phyloP scores from a whole-genome alignment of 1,284 basidiomycete species.

The Cutaneotrichosporon cutaneum region DNA sequence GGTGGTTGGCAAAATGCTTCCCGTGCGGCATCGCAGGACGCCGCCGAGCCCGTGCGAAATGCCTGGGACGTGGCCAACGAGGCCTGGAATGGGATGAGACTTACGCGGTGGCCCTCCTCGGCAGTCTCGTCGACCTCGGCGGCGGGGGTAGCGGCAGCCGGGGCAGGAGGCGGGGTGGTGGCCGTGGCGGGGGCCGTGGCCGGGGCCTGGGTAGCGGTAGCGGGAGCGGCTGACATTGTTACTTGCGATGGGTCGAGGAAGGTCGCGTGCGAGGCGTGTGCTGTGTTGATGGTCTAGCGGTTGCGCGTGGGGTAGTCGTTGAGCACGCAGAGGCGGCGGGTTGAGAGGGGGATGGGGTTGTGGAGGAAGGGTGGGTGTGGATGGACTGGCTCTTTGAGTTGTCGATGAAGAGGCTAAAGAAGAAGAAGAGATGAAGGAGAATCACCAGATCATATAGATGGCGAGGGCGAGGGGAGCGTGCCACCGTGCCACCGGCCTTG shows the following conservation, averaged over 20 bases:
- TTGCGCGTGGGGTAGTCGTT: conserved; percentile 19
- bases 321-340: conserved; percentile 10
- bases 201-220: conserved; percentile 9
- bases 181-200: conserved; percentile 12
- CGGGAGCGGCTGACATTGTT: conserved; percentile 25
- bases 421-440: conserved; percentile 15
- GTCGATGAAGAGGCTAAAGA: conserved; percentile 33
- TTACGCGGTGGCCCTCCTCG: conserved; percentile 32
- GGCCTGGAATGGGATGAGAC: conserved; percentile 11
- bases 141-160: conserved; percentile 16
- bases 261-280: conserved; percentile 14
- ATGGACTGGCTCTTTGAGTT: conserved; percentile 20
- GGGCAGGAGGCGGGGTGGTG: conserved; percentile 4
- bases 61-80: not conserved
- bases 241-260: conserved; percentile 11
- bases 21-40: not conserved
- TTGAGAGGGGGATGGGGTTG: conserved; percentile 16
- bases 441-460: not conserved
- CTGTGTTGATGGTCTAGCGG: conserved; percentile 1
- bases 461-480: not conserved
- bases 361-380: conserved; percentile 12
- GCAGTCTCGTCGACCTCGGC: not conserved
- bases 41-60: conserved; percentile 5
- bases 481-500: no score
- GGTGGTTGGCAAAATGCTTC: not conserved